Evolutionary conservation across 1,284 basidiomycete species (phyloP), one percentile per base, ranked within the genome.

Genomic region (Agroathelia rolfsii): DNA sequence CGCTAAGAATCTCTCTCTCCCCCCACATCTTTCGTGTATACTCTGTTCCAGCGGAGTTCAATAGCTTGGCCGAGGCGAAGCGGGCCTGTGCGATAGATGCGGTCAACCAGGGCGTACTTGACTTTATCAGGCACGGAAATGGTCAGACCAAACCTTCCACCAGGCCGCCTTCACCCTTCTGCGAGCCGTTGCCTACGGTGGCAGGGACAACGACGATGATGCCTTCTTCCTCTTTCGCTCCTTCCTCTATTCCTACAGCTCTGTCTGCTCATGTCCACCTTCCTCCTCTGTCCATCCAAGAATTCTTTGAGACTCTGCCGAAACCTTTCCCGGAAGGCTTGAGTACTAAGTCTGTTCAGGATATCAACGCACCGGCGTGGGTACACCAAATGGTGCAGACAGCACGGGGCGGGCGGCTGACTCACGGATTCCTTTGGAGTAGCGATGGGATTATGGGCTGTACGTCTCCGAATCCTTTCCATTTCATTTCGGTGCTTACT

Each of bases 301-400:
- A 51, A 0, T 78, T 72, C 49, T 74, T 64, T 42, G 73, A 76
- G 14, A 49, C 64, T 3, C 59, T 80, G 22, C 73, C 76, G 1
- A 60, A 62, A 29, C 75, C 72, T 2, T 68, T 76, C 32, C 68
- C 69, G 0, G 75, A 75, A 40, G 41, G 52, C 5, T 54, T 72
- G 7, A 58, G 56, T 1, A 57, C 59, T 6, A 61, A 61, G 38
- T 47, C 56, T 2, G 66, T 61, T 3, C 37, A 49, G 1, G 65
- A 72, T 30, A 59, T 75, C 36, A 74, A 74, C 33, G 65, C 66
- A 0, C 58, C 66, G 1, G 61, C 56, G 0, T 74, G 66, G 64
- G 43, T 80, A 23, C 73, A 76, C 40, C 53, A 48, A n/a, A 53
- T 56, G 7, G 44, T 72, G 7, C 74, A 76, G 42, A 50, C 57